These are phyloP conservation scores for Boletus sp. DNA, from an alignment of 768 basidiomycete species.

Conservation along the genomic window DNA sequence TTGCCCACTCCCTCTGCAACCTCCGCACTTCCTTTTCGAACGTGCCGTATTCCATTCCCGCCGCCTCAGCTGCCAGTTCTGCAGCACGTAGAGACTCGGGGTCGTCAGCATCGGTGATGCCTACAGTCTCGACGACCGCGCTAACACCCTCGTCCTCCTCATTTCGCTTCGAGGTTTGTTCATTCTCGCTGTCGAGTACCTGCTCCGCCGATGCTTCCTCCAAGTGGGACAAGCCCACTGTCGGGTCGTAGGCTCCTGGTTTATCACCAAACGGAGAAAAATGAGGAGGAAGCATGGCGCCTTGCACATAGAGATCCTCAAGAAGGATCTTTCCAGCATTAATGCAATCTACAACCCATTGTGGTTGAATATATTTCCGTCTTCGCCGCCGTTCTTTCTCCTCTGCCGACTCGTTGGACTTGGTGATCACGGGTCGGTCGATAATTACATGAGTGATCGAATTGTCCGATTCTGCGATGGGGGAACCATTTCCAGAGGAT, in stretches of 20 bases:
- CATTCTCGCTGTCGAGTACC: conserved; percentile 29
- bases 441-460: conserved; percentile 94
- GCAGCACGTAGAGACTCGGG: conserved; percentile 73
- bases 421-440: conserved; percentile 70
- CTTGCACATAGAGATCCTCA: conserved; percentile 84
- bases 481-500: conserved; percentile 79
- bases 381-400: conserved; percentile 60
- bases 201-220: conserved; percentile 30
- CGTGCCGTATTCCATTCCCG: conserved; percentile 72
- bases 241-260: conserved; percentile 73
- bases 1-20: conserved; percentile 41
- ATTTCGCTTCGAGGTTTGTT: conserved; percentile 17
- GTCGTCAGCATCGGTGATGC: conserved; percentile 44
- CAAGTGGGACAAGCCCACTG: conserved; percentile 29
- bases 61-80: conserved; percentile 89
- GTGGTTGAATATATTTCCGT: conserved; percentile 91
- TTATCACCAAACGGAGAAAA: conserved; percentile 90
- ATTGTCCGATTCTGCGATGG: conserved; percentile 71
- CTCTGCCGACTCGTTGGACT: conserved; percentile 47
- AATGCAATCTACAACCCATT: conserved; percentile 97
- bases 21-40: conserved; percentile 78
- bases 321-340: conserved; percentile 82
- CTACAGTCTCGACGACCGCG: conserved; percentile 28
- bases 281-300: conserved; percentile 86
- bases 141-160: conserved; percentile 28